Conservation (phyloP, 352 stramenopile species). For the Halophytophthora polymorphica region DNA sequence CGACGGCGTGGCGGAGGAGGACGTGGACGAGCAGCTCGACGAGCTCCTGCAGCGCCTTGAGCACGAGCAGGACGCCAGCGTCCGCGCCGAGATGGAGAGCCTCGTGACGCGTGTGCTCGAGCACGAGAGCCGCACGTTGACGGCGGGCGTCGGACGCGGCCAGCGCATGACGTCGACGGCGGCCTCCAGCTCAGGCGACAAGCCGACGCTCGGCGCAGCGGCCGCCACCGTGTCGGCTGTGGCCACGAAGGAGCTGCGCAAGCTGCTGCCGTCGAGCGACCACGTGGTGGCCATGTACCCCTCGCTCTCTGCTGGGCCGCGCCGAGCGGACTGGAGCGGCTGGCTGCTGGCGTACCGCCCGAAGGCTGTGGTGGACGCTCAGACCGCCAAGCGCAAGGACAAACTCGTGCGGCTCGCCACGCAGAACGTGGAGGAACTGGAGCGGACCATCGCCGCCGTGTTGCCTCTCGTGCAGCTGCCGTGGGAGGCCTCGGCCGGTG, state of each 20-base stretch:
- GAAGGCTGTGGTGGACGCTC: conserved; percentile 30
- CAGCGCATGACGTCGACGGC: conserved; percentile 32
- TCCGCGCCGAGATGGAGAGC: conserved; percentile 38
- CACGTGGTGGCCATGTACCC: conserved; percentile 23
- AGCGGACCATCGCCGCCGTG: conserved; percentile 17
- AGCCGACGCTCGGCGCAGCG: no score
- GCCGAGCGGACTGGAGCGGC: conserved; percentile 25
- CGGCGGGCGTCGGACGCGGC: conserved; percentile 31
- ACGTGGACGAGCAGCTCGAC: conserved; percentile 48
- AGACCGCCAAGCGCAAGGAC: conserved; percentile 45
- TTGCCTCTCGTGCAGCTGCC: conserved; percentile 24
- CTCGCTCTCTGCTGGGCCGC: neutral
- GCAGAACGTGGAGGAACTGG: conserved; percentile 40
- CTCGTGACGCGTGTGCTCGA: conserved; percentile 40
- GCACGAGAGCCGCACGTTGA: conserved; percentile 34
- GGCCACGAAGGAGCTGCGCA: conserved; percentile 57
- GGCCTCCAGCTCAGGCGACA: conserved; percentile 17
- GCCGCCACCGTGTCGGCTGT: conserved; percentile 36
- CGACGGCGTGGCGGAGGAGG: conserved; percentile 34
- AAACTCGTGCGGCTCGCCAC: conserved; percentile 47
- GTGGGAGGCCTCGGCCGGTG: conserved; percentile 7
- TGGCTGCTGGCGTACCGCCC: conserved; percentile 45
- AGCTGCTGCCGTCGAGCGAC: conserved; percentile 29
- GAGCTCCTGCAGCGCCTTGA: no score
- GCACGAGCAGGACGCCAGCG: conserved; percentile 27